Evolutionary conservation across 2,329 filamentous ascomycete species (phyloP).

Genomic region (Exophiala mesophila): DNA sequence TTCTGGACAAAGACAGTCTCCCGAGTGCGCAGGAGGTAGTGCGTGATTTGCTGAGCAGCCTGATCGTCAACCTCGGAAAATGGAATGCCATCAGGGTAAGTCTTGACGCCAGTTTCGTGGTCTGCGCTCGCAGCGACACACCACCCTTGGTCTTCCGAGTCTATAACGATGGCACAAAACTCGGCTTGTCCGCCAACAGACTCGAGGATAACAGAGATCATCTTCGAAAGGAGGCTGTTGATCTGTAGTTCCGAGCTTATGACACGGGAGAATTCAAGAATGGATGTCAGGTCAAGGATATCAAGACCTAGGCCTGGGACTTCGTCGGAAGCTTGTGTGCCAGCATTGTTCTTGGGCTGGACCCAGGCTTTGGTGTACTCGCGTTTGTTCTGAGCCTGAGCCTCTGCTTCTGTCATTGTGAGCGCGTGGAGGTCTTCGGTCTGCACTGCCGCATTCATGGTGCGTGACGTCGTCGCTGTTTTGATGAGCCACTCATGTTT

Average conservation of each 20-base stretch:
- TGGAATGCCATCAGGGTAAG: slow-evolving; percentile 51
- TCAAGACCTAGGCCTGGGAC: slow-evolving; percentile 42
- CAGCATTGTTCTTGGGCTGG: slow-evolving; percentile 17
- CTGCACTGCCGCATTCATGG: slow-evolving; percentile 53
- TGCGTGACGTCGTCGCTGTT: slow-evolving; percentile 48
- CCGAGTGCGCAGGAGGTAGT: slow-evolving; percentile 58
- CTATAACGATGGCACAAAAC: slow-evolving; percentile 56
- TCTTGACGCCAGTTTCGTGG: slow-evolving; percentile 50
- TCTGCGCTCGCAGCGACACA: slow-evolving; percentile 58
- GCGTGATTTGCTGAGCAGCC: slow-evolving; percentile 57
- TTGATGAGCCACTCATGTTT: slow-evolving; percentile 60
- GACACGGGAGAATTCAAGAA: slow-evolving; percentile 60
- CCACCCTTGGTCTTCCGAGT: slow-evolving; percentile 56
- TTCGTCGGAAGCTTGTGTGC: slow-evolving; percentile 19
- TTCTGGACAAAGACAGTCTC: slow-evolving; percentile 62
- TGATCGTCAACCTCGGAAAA: slow-evolving; percentile 55
- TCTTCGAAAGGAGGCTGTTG: slow-evolving; percentile 57
- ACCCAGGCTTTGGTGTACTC: slow-evolving; percentile 27
- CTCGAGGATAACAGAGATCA: slow-evolving; percentile 61
- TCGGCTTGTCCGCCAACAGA: slow-evolving; percentile 56
- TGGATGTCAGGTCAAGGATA: slow-evolving; percentile 60
- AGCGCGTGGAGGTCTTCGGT: slow-evolving; percentile 41
- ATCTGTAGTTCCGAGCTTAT: slow-evolving; percentile 62
- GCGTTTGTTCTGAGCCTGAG: slow-evolving; percentile 32
- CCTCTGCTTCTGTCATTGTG: slow-evolving; percentile 26